Evolutionary conservation across 23 red algal species (phyloP).

Genomic region (Gracilaria vermiculophylla): DNA sequence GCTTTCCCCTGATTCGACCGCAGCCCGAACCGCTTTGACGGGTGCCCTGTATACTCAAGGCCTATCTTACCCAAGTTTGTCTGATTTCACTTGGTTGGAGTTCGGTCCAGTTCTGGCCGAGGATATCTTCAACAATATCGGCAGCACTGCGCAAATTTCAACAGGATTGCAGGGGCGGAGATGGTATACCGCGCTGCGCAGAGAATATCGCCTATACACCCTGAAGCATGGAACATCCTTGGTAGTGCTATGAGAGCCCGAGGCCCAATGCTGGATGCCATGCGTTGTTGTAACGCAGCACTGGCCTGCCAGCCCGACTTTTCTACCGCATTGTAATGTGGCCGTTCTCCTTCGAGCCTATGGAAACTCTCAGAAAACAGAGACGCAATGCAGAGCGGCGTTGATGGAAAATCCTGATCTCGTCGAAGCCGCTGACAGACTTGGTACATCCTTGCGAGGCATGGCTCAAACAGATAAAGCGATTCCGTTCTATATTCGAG

Average conservation of each 20-base stretch:
- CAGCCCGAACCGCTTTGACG: constrained; percentile 26
- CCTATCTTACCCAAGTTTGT: neutral
- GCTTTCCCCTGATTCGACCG: constrained; percentile 34
- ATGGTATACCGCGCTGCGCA: constrained; percentile 52
- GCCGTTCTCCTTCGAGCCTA: constrained; percentile 56
- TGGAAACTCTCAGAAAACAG: constrained; percentile 53
- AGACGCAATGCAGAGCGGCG: constrained; percentile 64
- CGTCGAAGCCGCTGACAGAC: constrained; percentile 50
- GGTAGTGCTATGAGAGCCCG: constrained; percentile 62
- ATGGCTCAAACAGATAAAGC: constrained; percentile 69
- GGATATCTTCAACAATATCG: constrained; percentile 56
- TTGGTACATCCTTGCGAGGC: constrained; percentile 62
- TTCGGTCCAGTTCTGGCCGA: constrained; percentile 29
- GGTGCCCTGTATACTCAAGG: constrained; percentile 18
- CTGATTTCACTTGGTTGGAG: constrained; percentile 20
- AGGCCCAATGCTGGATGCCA: constrained; percentile 45
- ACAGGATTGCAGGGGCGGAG: constrained; percentile 40
- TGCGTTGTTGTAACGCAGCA: constrained; percentile 33
- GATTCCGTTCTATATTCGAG: constrained; percentile 34
- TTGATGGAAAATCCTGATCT: constrained; percentile 40
- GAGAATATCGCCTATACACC: constrained; percentile 49
- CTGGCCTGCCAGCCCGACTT: constrained; percentile 41
- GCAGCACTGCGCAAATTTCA: constrained; percentile 37
- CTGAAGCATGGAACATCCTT: constrained; percentile 68
- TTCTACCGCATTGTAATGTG: constrained; percentile 58